Percentiles rank a stretch among this genome's conserved stretches.
Conservation (phyloP, 495 filamentous ascomycete species). For the Achaetomiella virescens region DNA sequence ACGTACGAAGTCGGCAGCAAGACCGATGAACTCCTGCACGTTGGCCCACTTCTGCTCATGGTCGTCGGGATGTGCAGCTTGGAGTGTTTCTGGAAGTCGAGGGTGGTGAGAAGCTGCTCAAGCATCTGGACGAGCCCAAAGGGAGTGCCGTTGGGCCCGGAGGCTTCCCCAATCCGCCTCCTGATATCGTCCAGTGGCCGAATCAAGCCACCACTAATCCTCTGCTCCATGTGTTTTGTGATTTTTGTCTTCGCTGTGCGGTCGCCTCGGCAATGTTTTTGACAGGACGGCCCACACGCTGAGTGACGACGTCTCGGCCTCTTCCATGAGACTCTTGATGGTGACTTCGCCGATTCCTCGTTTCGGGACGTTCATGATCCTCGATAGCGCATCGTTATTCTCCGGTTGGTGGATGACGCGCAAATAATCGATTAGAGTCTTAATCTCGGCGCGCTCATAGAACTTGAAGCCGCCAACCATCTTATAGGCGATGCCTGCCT, state of each 20-base stretch:
- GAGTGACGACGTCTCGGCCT: slow-evolving; percentile 61
- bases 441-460: slow-evolving; percentile 89
- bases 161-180: slow-evolving; percentile 52
- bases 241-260: slow-evolving; percentile 61
- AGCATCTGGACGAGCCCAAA: slow-evolving; percentile 64
- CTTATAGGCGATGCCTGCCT: slow-evolving; percentile 79
- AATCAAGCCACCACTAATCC: slow-evolving; percentile 34
- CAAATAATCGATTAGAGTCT: slow-evolving; percentile 82
- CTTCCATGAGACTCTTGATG: slow-evolving; percentile 62
- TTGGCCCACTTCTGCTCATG: slow-evolving; percentile 86
- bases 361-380: slow-evolving; percentile 79
- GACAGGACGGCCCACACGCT: slow-evolving; percentile 70
- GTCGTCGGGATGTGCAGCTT: slow-evolving; percentile 63
- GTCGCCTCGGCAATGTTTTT: slow-evolving; percentile 64
- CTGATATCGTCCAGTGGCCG: slow-evolving; percentile 54
- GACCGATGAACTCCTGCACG: slow-evolving; percentile 76
- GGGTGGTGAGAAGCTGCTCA: slow-evolving; percentile 63
- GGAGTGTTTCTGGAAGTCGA: slow-evolving; percentile 70
- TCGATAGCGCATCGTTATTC: slow-evolving; percentile 80
- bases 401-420: slow-evolving; percentile 77
- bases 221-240: slow-evolving; percentile 58
- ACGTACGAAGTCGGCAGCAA: slow-evolving; percentile 63
- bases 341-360: slow-evolving; percentile 80
- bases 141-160: slow-evolving; percentile 21
- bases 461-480: slow-evolving; percentile 92